Evolutionary conservation across 306 rosid genomes (phyloP), one percentile per base, ranked within the genome.

Genomic region (Cucurbita ficifolia): DNA sequence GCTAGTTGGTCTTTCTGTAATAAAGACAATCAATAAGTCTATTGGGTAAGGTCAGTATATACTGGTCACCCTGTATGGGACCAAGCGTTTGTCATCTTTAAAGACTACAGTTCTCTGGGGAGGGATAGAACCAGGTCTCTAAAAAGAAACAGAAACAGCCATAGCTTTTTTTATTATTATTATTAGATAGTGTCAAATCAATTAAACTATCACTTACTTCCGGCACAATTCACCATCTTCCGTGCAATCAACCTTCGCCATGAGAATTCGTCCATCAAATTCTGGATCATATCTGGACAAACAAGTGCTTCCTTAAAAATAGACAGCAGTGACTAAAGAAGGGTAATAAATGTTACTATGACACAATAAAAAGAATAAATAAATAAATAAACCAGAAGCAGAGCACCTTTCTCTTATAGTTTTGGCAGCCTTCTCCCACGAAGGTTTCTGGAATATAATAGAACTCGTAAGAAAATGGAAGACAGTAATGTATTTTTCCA

Each of bases 341-440:
- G 12, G 29, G 69, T 49, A 54, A 36, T 54, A 76, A 38, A 76
- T 24, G 17, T 72, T 53, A 55, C 51, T 24, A 24, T 53, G 71
- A 78, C 74, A 70, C 3, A 14, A 14, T 6, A 39, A 24, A 49
- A 8, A 21, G 62, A 49, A 49, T 46, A 46, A 10, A 46, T 12
- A 49, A 49, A 49, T 49, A 49, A 49, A 49, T 14, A 49, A 49
- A 53, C 63, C 62, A 57, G 73, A 74, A 73, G 67, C 67, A 74
- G 57, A 69, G 73, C 77, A 94, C 99, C 97, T 94, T 77, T 94
- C 96, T 86, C 84, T 83, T 36, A 88, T 86, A 72, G 78, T 78
- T 79, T 84, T 89, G 76, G 96, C 92, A 4, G 95, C 83, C 86
- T 87, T 94, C 84, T 94, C 99, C 99, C 99, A 94, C 64, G 99